A percentile compares a stretch with the other conserved stretches of the same genome.
phyloP scores from a whole-genome alignment of 331 rosid species.

The Malus hybrid region DNA sequence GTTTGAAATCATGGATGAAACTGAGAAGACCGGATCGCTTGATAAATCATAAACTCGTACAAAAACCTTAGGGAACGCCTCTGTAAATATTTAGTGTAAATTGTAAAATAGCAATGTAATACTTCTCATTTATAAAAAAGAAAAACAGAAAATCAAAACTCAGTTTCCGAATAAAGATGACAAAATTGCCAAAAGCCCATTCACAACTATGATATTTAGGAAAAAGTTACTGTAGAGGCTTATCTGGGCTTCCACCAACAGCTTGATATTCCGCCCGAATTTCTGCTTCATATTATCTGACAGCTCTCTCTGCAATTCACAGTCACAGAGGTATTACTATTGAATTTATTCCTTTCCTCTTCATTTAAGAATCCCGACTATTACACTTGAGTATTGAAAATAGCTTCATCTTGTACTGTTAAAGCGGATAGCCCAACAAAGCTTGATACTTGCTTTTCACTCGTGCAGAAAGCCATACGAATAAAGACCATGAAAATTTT shows the following conservation, averaged over 20 bases:
- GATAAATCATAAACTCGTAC: too few relatives aligned
- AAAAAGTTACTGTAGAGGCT: constrained; percentile 73
- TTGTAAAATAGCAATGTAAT: background rate
- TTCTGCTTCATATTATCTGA: constrained; percentile 76
- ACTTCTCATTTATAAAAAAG: background rate
- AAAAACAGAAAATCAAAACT: constrained; percentile 3
- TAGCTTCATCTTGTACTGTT: constrained; percentile 71
- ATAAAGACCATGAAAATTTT: constrained; percentile 39
- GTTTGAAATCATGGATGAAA: background rate
- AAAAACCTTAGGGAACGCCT: too few relatives aligned
- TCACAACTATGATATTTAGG: constrained; percentile 58
- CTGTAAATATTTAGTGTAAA: too few relatives aligned
- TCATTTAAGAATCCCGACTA: constrained; percentile 57
- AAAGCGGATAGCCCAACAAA: constrained; percentile 45
- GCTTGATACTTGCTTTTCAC: constrained; percentile 52
- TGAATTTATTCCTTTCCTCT: constrained; percentile 75
- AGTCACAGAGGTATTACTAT: constrained; percentile 42
- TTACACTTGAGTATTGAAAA: constrained; percentile 53
- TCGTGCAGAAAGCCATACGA: constrained; percentile 65
- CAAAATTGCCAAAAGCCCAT: constrained; percentile 75
- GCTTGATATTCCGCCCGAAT: constrained; percentile 78
- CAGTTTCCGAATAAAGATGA: constrained; percentile 66
- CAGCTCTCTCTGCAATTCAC: constrained; percentile 87
- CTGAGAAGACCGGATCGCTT: too few relatives aligned
- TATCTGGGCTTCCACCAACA: constrained; percentile 86